Conservation (phyloP, 176 grass and related monocot species). For the Oryza australiensis region DNA sequence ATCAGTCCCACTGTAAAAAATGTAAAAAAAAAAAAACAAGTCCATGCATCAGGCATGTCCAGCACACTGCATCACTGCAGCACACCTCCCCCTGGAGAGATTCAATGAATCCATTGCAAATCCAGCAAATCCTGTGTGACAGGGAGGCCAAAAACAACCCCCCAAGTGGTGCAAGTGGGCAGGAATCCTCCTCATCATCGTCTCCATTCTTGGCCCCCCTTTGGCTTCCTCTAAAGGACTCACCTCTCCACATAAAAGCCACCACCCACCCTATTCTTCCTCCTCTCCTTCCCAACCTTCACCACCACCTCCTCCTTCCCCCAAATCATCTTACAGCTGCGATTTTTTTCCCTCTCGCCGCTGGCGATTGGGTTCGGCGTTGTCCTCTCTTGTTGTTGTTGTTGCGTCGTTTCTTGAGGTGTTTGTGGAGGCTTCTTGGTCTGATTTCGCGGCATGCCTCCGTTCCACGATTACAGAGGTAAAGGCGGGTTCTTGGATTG, state of each 20-base stretch:
- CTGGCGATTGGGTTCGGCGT: constrained; percentile 45
- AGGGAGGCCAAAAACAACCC: constrained; percentile 11
- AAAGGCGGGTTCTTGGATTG: background rate
- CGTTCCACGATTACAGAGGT: constrained; percentile 57
- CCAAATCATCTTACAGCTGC: background rate
- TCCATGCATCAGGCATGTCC: background rate
- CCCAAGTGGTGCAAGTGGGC: constrained; percentile 36
- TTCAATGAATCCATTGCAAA: constrained; percentile 44
- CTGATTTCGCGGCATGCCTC: constrained; percentile 42
- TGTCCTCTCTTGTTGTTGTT: background rate
- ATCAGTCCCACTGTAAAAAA: background rate
- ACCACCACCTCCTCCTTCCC: background rate
- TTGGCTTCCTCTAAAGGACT: background rate
- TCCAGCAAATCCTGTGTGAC: constrained; percentile 29
- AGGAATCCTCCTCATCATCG: background rate
- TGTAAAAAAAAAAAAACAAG: background rate
- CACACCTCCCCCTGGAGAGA: constrained; percentile 9
- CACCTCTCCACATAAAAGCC: constrained; percentile 46
- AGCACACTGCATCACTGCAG: constrained; percentile 21
- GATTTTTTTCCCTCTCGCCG: constrained; percentile 48
- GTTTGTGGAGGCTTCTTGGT: background rate
- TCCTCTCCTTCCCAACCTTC: background rate
- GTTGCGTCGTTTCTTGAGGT: constrained; percentile 8
- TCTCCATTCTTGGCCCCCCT: background rate
- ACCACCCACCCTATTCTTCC: constrained; percentile 8